Percentiles rank a stretch among this genome's conserved stretches.
These are phyloP conservation scores for Nemania diffusa DNA, from an alignment of 2,329 filamentous ascomycete genomes.

Conservation along the genomic window DNA sequence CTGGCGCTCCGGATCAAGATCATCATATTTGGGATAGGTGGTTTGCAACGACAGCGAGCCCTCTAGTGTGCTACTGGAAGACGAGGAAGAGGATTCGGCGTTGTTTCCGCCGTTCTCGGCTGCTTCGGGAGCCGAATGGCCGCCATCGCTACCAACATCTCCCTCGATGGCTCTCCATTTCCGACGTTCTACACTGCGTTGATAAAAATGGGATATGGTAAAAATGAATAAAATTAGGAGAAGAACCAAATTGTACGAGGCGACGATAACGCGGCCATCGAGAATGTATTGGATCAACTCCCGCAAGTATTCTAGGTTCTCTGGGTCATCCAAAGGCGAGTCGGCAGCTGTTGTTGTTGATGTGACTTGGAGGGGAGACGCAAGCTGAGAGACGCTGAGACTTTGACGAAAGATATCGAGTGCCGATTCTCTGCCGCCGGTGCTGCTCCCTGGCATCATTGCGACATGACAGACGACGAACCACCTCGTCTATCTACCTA, in stretches of 20 bases:
- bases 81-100: conserved; percentile 47
- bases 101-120: conserved; percentile 30
- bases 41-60: conserved; percentile 43
- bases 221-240: conserved; percentile 46
- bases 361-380: conserved; percentile 20
- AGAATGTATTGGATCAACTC: conserved; percentile 49
- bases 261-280: conserved; percentile 49
- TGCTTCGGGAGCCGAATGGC: conserved; percentile 16
- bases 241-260: conserved; percentile 51
- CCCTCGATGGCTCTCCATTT: conserved; percentile 44
- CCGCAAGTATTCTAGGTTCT: conserved; percentile 50
- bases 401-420: conserved; percentile 40
- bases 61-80: conserved; percentile 49
- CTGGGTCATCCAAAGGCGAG: conserved; percentile 43
- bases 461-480: conserved; percentile 13
- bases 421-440: conserved; percentile 34
- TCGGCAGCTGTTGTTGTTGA: conserved; percentile 17
- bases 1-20: conserved; percentile 51
- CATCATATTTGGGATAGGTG: conserved; percentile 37
- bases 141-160: conserved; percentile 1
- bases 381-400: conserved; percentile 37
- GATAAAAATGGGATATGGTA: conserved; percentile 43
- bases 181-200: conserved; percentile 37
- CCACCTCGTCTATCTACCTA: background rate
- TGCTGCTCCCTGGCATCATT: conserved; percentile 29